phyloP scores from a whole-genome alignment of 371 early-diverging fungal species.

The Lichtheimia ramosa region DNA sequence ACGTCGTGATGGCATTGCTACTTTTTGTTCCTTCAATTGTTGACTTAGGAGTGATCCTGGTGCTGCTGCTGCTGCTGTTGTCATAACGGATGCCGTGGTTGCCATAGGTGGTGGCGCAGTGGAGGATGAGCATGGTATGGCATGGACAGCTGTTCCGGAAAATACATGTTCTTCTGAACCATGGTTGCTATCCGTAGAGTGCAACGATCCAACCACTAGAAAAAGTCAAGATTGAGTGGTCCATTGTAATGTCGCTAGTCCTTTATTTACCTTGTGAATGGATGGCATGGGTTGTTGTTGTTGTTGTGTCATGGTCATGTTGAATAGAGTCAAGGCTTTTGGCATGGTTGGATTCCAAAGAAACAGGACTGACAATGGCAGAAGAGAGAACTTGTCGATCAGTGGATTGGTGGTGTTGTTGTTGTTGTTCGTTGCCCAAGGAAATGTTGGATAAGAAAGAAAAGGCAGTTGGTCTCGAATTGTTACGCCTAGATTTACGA shows the following conservation, averaged over 20 bases:
- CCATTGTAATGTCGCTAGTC: too few species aligned
- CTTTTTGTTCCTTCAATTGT: conserved; percentile 11
- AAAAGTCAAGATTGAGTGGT: too few species aligned
- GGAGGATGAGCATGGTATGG: not conserved
- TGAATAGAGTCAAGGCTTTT: not conserved
- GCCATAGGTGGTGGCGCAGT: conserved; percentile 18
- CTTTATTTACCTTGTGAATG: conserved; percentile 9
- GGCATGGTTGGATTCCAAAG: not conserved
- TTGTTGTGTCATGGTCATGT: not conserved
- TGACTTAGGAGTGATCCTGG: conserved; percentile 5
- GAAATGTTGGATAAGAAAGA: conserved; percentile 47
- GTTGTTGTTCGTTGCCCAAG: conserved; percentile 37
- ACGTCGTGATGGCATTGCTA: conserved; percentile 13
- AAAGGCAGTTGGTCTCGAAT: conserved; percentile 53
- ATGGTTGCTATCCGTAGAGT: conserved; percentile 41
- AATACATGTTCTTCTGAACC: conserved; percentile 19
- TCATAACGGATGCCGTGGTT: conserved; percentile 44
- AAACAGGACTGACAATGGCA: not conserved
- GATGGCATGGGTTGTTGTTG: not conserved
- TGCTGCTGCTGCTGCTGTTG: conserved; percentile 14
- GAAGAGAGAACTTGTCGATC: not conserved
- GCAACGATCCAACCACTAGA: conserved; percentile 22
- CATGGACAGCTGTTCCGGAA: conserved; percentile 6
- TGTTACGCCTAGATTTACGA: conserved; percentile 58
- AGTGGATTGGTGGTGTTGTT: conserved; percentile 1